Evolutionary conservation across 2,329 filamentous ascomycete genomes (phyloP).

Genomic region (Tolypocladium endophyticum): DNA sequence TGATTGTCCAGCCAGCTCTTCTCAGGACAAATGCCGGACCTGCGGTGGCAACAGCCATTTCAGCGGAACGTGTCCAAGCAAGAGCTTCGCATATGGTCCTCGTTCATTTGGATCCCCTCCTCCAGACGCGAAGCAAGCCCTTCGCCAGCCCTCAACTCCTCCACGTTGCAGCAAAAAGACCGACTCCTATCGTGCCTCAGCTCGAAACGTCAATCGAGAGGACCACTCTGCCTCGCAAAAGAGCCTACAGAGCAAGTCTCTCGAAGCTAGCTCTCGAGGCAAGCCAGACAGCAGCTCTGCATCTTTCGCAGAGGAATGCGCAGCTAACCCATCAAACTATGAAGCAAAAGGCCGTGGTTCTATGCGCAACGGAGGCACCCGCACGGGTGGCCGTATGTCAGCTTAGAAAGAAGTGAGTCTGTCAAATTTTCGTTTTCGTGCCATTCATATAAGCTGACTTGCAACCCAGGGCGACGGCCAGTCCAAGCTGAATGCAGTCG

Average conservation of each 20-base stretch:
- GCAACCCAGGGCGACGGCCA: neutral
- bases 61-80: neutral
- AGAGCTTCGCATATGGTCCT: neutral
- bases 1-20: neutral
- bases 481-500: neutral
- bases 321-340: neutral
- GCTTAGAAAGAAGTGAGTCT: conserved; percentile 15
- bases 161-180: neutral
- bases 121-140: neutral
- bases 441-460: neutral
- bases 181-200: neutral
- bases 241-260: too few species aligned
- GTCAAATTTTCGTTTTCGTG: neutral
- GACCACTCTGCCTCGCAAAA: neutral
- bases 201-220: neutral
- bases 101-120: neutral
- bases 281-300: neutral
- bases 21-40: neutral
- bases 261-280: neutral
- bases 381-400: conserved; percentile 11
- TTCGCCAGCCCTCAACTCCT: neutral
- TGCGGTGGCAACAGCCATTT: neutral
- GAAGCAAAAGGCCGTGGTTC: neutral
- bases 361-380: neutral
- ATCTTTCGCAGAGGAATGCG: neutral